Conservation (phyloP, 2,329 filamentous ascomycete genomes). For the Penicillium italicum region DNA sequence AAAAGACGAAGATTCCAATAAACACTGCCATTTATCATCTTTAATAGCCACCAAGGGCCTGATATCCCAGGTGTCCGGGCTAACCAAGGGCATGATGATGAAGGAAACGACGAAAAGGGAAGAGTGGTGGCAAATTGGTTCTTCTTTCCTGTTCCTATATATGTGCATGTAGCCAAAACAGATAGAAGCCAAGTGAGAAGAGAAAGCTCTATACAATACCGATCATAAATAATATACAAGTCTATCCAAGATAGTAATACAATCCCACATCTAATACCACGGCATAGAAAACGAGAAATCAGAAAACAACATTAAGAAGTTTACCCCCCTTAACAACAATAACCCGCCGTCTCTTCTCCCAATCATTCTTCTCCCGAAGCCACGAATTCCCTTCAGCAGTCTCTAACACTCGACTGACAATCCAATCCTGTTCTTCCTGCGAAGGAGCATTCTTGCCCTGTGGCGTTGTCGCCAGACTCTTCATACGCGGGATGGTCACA, state of each 20-base stretch:
- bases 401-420: constrained; percentile 59
- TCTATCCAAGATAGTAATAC: constrained; percentile 3
- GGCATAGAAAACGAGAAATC: constrained; percentile 8
- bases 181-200: neutral
- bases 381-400: constrained; percentile 59
- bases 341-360: constrained; percentile 57
- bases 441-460: constrained; percentile 16
- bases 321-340: constrained; percentile 65
- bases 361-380: constrained; percentile 51
- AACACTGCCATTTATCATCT: too few relatives aligned
- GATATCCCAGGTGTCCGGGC: too few relatives aligned
- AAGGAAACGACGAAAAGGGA: neutral
- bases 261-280: neutral
- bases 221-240: constrained; percentile 5
- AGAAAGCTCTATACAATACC: neutral
- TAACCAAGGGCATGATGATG: too few relatives aligned
- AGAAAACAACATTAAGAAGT: constrained; percentile 70
- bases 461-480: constrained; percentile 34
- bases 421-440: constrained; percentile 54
- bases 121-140: neutral
- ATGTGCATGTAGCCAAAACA: neutral
- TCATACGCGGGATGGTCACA: constrained; percentile 58
- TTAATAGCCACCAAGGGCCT: too few relatives aligned
- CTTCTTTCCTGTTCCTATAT: neutral
- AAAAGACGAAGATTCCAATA: too few relatives aligned